Evolutionary conservation across 73 alveolate species (phyloP), one percentile per base, ranked within the genome.

Genomic region (Loxodes magnus): DNA sequence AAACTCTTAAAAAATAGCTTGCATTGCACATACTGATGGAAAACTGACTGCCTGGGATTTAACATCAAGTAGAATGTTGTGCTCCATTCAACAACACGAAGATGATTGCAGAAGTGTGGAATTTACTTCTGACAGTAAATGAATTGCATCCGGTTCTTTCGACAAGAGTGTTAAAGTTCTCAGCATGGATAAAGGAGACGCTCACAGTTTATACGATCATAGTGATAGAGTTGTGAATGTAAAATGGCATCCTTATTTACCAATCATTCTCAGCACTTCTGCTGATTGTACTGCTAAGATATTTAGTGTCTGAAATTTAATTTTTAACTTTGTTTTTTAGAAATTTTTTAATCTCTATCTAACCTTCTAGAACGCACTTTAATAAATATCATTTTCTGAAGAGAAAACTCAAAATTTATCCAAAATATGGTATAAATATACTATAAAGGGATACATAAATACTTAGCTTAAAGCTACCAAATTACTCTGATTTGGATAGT

Each of bases 221-320:
- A 46, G 35, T 16, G 83, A 69, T 36, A 50, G 57, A 44, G 71
- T 64, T 15, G 61, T 42, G 10, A 42, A 26, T 14, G 80, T 63
- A 21, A 71, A 53, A 69, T 82, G 91, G 87, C 89, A 82, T 71
- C 95, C 92, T 15, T 78, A 70, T 36, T 56, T 70, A 25, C 95
- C 95, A 0, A 76, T 82, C 61, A 55, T 82, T 29, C 52, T 82
- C 16, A 63, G 88, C 15, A 82, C 95, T 12, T 65, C 87, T 35
- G 95, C 92, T 12, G 95, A 82, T 71, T 64, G 54, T 48, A 71
- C 92, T 25, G 88, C 92, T 6, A 70, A 92, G 56, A 64, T 69
- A 2, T 69, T 69, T 51, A n/a, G n/a, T n/a, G n/a, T n/a, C n/a
- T n/a, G n/a, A n/a, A n/a, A n/a, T n/a, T n/a, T n/a, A n/a, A n/a